Conservation (phyloP, 2,329 filamentous ascomycete species). For the Ceratocystiopsis minuta region DNA sequence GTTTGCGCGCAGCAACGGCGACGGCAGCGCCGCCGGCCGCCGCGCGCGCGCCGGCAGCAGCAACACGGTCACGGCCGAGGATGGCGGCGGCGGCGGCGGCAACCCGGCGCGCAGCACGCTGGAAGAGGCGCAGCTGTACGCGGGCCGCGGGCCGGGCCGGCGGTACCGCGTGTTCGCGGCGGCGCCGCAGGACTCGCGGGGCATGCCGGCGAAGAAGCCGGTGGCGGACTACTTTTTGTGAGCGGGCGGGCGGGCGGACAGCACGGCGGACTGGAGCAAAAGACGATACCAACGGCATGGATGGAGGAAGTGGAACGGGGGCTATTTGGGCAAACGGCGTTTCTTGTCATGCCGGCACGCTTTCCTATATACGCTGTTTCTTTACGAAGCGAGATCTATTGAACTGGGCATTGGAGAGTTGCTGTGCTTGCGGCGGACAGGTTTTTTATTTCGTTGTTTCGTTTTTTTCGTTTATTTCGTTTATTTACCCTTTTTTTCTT, state of each 20-base stretch:
- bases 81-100: constrained; percentile 23
- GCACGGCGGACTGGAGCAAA: too few species aligned
- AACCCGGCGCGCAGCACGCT: constrained; percentile 23
- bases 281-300: too few species aligned
- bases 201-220: constrained; percentile 98
- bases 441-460: background rate
- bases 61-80: constrained; percentile 37
- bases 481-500: background rate
- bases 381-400: too few species aligned
- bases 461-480: background rate
- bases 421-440: too few species aligned
- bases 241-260: constrained; percentile 1
- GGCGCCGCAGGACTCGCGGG: constrained; percentile 83
- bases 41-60: constrained; percentile 34
- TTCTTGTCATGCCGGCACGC: too few species aligned
- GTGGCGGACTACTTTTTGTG: constrained; percentile 90
- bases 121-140: constrained; percentile 26
- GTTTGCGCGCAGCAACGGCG: constrained; percentile 54
- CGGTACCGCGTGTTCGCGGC: constrained; percentile 93
- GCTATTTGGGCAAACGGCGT: too few species aligned
- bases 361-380: too few species aligned
- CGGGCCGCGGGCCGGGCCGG: constrained; percentile 55
- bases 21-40: constrained; percentile 25
- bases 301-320: too few species aligned
- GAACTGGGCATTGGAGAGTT: too few species aligned